Percentiles rank a stretch among this genome's conserved stretches.
These are phyloP conservation scores for Podaxis rugospora DNA, from an alignment of 768 basidiomycete species.

Conservation along the genomic window DNA sequence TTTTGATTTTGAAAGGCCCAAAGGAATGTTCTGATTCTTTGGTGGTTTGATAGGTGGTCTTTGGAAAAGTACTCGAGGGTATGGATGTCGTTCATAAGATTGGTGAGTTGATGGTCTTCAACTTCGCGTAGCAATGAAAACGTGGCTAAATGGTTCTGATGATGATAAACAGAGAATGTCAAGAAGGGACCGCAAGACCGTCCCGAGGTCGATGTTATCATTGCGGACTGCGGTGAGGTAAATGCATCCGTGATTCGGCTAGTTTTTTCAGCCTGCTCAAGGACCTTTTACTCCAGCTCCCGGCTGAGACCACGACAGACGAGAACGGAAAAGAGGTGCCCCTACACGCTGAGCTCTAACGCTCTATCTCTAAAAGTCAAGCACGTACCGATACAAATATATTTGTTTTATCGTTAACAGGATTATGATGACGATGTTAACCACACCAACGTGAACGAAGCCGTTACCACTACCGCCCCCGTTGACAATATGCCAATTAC, in stretches of 20 bases:
- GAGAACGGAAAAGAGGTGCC: slow-evolving; percentile 86
- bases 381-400: slow-evolving; percentile 49
- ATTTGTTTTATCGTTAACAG: slow-evolving; percentile 20
- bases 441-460: slow-evolving; percentile 3
- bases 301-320: slow-evolving; percentile 49
- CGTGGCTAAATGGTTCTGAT: not conserved
- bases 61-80: slow-evolving; percentile 88
- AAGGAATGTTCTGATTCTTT: not conserved
- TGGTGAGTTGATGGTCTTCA: slow-evolving; percentile 38
- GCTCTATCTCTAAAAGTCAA: slow-evolving; percentile 30
- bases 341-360: slow-evolving; percentile 89
- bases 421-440: not conserved
- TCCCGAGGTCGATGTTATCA: slow-evolving; percentile 73
- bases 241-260: slow-evolving; percentile 8
- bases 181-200: slow-evolving; percentile 67
- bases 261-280: slow-evolving; percentile 4
- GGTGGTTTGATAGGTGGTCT: slow-evolving; percentile 63
- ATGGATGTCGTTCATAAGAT: slow-evolving; percentile 82
- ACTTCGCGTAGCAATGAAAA: not conserved
- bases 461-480: slow-evolving; percentile 4
- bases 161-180: slow-evolving; percentile 57
- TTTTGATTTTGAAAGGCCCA: not conserved
- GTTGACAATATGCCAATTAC: not conserved
- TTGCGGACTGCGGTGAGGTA: slow-evolving; percentile 88
- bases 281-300: slow-evolving; percentile 36